These are phyloP conservation scores for Capsaspora owczarzaki DNA, from an alignment of 78 protist species.

Conservation along the genomic window DNA sequence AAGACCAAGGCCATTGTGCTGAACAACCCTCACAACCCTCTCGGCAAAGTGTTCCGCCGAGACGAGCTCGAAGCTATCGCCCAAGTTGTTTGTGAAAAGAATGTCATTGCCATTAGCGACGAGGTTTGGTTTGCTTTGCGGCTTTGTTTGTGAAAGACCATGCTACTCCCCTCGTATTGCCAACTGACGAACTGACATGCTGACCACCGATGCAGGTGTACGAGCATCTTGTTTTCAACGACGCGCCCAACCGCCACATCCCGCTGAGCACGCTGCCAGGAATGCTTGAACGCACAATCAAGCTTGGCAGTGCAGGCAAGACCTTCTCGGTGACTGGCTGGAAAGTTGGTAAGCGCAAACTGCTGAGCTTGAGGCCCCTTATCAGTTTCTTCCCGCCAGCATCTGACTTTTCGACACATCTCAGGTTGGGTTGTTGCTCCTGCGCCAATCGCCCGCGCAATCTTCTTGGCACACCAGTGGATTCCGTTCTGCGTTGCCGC, in stretches of 20 bases:
- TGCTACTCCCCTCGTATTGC: no score
- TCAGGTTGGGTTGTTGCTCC: no score
- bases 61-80: slow-evolving; percentile 39
- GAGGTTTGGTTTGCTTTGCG: slow-evolving; percentile 22
- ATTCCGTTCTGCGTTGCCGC: slow-evolving; percentile 24
- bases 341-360: slow-evolving; percentile 11
- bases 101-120: slow-evolving; percentile 28
- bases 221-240: slow-evolving; percentile 11
- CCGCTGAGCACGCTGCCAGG: background rate
- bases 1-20: slow-evolving; percentile 48
- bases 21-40: slow-evolving; percentile 71
- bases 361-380: no score
- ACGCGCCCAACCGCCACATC: background rate
- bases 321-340: slow-evolving; percentile 45
- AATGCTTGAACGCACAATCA: slow-evolving; percentile 41
- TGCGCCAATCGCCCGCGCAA: background rate
- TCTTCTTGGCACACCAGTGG: background rate
- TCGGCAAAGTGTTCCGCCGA: slow-evolving; percentile 57
- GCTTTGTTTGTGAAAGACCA: no score
- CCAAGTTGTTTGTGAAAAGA: background rate
- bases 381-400: no score
- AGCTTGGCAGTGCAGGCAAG: slow-evolving; percentile 65
- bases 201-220: no score
- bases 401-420: no score
- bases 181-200: no score